Evolutionary conservation across 108 stramenopile genomes (phyloP), one percentile per base, ranked within the genome.

Genomic region (Mayamaea pseudoterrestris): DNA sequence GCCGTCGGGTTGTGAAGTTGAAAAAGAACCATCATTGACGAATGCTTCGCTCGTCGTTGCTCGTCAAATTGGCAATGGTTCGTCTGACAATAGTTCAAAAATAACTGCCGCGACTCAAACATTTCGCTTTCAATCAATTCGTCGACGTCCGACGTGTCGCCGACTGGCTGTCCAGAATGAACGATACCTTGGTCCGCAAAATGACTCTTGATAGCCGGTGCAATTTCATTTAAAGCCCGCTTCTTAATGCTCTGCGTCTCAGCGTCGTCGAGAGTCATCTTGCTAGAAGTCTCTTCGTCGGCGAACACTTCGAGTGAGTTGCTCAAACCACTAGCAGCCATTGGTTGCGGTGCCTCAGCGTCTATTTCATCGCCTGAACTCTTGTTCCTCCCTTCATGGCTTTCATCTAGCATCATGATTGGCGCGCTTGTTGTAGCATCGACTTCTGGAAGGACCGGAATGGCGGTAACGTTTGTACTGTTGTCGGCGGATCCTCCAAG

Each of bases 1-100:
- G 70, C 78, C 39, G 56, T 47, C 7, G 87, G 85, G 45, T 94
- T 85, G 60, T 90, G 90, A 44, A 95, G 55, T 56, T 96, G 90
- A 41, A 83, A 88, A 23, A 98, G 57, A 7, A 95, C 73, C 94
- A 96, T 85, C 82, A 93, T 85, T 3, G 82, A 86, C 16, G 82
- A 69, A 68, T 96, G 92, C 73, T 98, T 98, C n/a, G 90, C 93
- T 18, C 92, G 66, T 18, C 97, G 60, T 8, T 96, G 62, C 57
- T 93, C 81, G 61, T 98, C 96, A 44, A 96, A 98, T 73, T 98
- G 96, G 57, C 81, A 94, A 66, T 94, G 81, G 47, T 95, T 94
- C 1, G 66, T 78, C 35, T 89, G 84, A 51, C 95, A 97, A 30
- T 89, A 90, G 43, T 93, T 90, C 34, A 93, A 67, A 58, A 97